Evolutionary conservation across 106 monocot species (phyloP), one percentile per base, ranked within the genome.

Genomic region (Amphibolis antarctica): DNA sequence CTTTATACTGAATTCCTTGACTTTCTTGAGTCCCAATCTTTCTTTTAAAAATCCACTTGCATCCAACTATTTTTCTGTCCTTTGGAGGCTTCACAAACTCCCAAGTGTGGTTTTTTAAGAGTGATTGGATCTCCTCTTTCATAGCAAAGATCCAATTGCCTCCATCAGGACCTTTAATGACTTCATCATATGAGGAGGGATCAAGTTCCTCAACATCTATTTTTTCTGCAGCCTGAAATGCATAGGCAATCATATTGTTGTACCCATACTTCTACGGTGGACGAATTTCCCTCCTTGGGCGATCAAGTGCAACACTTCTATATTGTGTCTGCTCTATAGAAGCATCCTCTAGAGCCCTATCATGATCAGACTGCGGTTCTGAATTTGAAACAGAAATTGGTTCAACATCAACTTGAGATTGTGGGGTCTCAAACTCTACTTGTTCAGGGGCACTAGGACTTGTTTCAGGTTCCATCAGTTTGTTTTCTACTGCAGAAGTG

Each of bases 31-130:
- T 24, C 9, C 7, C 52, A 36, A 52, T 28, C 53, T 66, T 66
- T 15, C 22, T 42, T 6, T 52, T 56, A 23, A 48, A 53, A 1
- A 66, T 30, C 31, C 66, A 66, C 22, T 53, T 66, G 53, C 54
- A 66, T 1, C 30, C 12, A 25, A 53, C 42, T 11, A n/a, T 4
- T 52, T 53, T n/a, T 66, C 42, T 53, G 4, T 4, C 52, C 15
- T 21, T 28, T 10, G 42, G 42, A 11, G 42, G 22, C 24, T 30
- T 19, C 21, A 53, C 53, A 4, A 66, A 22, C 0, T 53, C 36
- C 17, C 66, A 66, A 22, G 51, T 66, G 3, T 66, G 36, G 22
- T 4, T 53, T 42, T n/a, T 53, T 52, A 7, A 9, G 23, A 31
- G 29, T 2, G 29, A 36, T 48, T 42, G 2, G 4, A 5, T 31